Conservation (phyloP, 768 basidiomycete genomes). For the Boletus subcaerulescens region DNA sequence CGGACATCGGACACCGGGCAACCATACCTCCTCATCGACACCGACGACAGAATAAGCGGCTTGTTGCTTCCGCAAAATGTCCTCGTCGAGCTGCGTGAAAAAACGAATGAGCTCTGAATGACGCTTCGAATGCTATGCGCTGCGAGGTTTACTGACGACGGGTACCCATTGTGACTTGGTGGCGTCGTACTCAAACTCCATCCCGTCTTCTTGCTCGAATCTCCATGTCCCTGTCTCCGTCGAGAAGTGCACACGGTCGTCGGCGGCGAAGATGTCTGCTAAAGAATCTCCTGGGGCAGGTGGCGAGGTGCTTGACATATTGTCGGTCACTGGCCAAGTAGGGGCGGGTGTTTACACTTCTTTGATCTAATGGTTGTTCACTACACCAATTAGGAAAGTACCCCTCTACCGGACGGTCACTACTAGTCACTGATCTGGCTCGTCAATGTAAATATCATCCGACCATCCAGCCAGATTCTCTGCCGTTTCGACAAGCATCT, state of each 20-base stretch:
- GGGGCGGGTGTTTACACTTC: slow-evolving; percentile 35
- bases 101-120: neutral
- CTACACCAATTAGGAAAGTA: slow-evolving; percentile 10
- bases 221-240: slow-evolving; percentile 76
- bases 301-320: slow-evolving; percentile 37
- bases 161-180: slow-evolving; percentile 78
- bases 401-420: neutral
- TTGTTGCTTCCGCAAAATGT: slow-evolving; percentile 84
- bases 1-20: slow-evolving; percentile 16
- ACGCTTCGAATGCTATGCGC: neutral
- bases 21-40: slow-evolving; percentile 87
- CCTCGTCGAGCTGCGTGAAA: slow-evolving; percentile 72
- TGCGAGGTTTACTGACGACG: slow-evolving; percentile 52
- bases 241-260: slow-evolving; percentile 81
- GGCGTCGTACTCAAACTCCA: slow-evolving; percentile 87
- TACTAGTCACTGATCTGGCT: neutral
- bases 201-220: slow-evolving; percentile 84
- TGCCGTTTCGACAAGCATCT: slow-evolving; percentile 18
- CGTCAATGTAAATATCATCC: slow-evolving; percentile 22
- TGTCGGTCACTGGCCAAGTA: slow-evolving; percentile 1
- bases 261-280: slow-evolving; percentile 64
- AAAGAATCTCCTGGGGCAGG: slow-evolving; percentile 52
- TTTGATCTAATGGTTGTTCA: slow-evolving; percentile 29
- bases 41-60: slow-evolving; percentile 91
- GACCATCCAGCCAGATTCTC: slow-evolving; percentile 22